A percentile compares a stretch with the other conserved stretches of the same genome.
phyloP scores from a whole-genome alignment of 108 stramenopile species.

The Fistulifera pelliculosa region DNA sequence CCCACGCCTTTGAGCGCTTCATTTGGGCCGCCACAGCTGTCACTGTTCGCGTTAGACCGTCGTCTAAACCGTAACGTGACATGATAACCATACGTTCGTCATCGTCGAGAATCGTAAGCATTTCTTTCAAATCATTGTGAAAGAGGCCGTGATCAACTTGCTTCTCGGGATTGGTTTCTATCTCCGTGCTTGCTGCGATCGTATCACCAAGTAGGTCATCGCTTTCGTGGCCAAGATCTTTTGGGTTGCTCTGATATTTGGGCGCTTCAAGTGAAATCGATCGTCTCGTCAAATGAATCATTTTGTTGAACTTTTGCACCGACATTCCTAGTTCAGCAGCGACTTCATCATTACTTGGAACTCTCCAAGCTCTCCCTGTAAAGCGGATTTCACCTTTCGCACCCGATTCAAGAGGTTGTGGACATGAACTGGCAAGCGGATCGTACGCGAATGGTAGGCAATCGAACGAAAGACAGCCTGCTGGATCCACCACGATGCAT shows the following conservation, averaged over 20 bases:
- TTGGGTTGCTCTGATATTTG: constrained; percentile 76
- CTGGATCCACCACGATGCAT: constrained; percentile 91
- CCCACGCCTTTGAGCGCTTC: constrained; percentile 76
- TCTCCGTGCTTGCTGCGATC: constrained; percentile 30
- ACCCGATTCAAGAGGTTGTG: constrained; percentile 88
- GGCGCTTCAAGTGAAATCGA: constrained; percentile 78
- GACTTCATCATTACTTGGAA: constrained; percentile 89
- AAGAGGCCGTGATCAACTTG: constrained; percentile 66
- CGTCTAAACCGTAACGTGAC: constrained; percentile 71
- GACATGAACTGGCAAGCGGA: constrained; percentile 95
- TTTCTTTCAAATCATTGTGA: constrained; percentile 69
- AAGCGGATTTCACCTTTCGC: constrained; percentile 46
- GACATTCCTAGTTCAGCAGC: constrained; percentile 74
- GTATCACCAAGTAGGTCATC: constrained; percentile 68
- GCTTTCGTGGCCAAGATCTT: constrained; percentile 71
- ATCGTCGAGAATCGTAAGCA: constrained; percentile 69
- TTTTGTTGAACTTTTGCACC: constrained; percentile 72
- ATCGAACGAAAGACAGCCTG: constrained; percentile 87
- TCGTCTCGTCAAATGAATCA: constrained; percentile 62
- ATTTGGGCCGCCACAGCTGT: constrained; percentile 74
- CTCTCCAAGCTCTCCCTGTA: constrained; percentile 58
- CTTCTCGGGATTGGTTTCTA: constrained; percentile 42
- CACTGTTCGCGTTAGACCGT: constrained; percentile 81
- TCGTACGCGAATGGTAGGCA: constrained; percentile 86
- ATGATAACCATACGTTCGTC: constrained; percentile 66